A percentile compares a stretch with the other conserved stretches of the same genome.
These are phyloP conservation scores for Geum urbanum DNA, from an alignment of 306 rosid genomes.

Conservation along the genomic window DNA sequence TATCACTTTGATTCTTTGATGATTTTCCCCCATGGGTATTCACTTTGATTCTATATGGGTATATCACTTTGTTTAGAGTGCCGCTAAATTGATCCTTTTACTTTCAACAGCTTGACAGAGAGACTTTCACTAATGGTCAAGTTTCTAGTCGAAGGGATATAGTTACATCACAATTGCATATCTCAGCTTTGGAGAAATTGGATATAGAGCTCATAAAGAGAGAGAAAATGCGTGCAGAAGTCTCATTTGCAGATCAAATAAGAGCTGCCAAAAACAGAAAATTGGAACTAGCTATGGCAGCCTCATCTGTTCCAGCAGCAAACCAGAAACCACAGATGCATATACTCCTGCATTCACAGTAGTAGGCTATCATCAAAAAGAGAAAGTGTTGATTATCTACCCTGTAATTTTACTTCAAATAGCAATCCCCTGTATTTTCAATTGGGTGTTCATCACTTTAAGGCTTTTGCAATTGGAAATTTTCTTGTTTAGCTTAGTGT, in stretches of 20 bases:
- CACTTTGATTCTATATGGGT: background rate
- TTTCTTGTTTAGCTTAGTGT: background rate
- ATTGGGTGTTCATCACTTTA: background rate
- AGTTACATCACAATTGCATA: conserved; percentile 30
- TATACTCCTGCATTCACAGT: conserved; percentile 22
- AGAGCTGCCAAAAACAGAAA: conserved; percentile 54
- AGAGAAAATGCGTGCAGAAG: conserved; percentile 44
- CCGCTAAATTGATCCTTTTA: conserved; percentile 8
- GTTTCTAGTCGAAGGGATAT: conserved; percentile 31
- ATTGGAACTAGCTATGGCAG: conserved; percentile 32
- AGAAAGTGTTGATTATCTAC: background rate
- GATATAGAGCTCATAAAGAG: conserved; percentile 65
- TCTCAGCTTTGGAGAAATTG: conserved; percentile 43
- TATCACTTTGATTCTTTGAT: background rate
- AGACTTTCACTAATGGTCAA: conserved; percentile 28
- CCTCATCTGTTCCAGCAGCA: conserved; percentile 19
- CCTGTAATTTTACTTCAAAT: background rate
- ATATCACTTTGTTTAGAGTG: background rate
- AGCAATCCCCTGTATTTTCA: background rate
- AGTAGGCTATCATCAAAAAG: background rate
- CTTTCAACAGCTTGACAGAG: conserved; percentile 42
- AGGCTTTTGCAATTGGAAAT: background rate
- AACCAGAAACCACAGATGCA: conserved; percentile 14
- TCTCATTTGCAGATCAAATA: conserved; percentile 77
- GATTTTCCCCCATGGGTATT: background rate